phyloP scores from a whole-genome alignment of 345 rosid genomes.

The Kandelia obovata region DNA sequence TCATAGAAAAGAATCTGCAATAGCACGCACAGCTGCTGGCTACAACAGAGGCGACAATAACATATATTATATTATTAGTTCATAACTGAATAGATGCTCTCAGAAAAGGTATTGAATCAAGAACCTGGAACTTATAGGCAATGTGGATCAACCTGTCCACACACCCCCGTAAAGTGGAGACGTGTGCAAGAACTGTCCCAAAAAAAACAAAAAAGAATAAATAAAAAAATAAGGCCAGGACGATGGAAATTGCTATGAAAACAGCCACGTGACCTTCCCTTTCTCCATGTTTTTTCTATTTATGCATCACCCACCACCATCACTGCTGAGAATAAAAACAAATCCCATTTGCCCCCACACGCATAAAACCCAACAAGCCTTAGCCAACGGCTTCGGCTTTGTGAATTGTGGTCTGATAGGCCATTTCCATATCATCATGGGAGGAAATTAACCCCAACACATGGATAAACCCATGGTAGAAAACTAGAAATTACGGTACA shows the following conservation, averaged over 20 bases:
- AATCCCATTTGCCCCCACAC: conserved; percentile 31
- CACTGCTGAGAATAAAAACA: conserved; percentile 41
- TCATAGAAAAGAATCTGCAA: no score
- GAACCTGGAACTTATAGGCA: not conserved
- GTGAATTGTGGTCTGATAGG: conserved; percentile 11
- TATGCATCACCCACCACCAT: conserved; percentile 32
- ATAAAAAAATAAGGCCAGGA: not conserved
- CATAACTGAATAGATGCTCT: not conserved
- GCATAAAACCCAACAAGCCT: conserved; percentile 21
- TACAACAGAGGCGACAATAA: no score
- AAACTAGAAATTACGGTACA: no score
- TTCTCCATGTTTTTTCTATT: not conserved
- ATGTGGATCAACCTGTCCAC: conserved; percentile 27
- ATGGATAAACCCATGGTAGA: no score
- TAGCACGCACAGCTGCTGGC: no score
- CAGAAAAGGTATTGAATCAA: not conserved
- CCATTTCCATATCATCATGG: conserved; percentile 7
- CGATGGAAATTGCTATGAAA: conserved; percentile 24
- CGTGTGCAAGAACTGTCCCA: not conserved
- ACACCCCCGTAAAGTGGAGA: not conserved
- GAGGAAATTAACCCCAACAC: not conserved
- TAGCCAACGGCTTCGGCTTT: conserved; percentile 27
- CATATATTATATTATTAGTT: no score
- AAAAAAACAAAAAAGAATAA: not conserved
- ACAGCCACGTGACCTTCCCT: conserved; percentile 23